Evolutionary conservation across 345 rosid species (phyloP).

Genomic region (Melaleuca quinquenervia): DNA sequence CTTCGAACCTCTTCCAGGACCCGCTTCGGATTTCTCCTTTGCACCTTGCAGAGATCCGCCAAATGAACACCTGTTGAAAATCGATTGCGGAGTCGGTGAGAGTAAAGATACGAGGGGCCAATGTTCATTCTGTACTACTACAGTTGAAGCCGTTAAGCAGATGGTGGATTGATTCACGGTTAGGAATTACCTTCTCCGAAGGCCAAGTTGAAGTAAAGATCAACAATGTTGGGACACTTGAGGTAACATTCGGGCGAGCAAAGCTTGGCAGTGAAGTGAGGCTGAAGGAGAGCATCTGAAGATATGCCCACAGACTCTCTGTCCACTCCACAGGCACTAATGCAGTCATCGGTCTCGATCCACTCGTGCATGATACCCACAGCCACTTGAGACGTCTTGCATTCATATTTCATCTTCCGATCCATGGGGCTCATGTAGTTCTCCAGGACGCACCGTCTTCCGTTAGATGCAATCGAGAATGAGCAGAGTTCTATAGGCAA

Average conservation of each 20-base stretch:
- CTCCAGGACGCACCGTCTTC: constrained; percentile 84
- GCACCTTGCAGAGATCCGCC: constrained; percentile 61
- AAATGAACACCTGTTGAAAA: constrained; percentile 58
- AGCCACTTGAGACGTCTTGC: constrained; percentile 75
- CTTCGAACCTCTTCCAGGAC: constrained; percentile 59
- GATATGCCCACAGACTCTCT: constrained; percentile 78
- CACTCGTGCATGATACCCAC: constrained; percentile 61
- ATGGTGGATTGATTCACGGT: neutral
- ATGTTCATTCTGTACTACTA: neutral
- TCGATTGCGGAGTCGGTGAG: neutral
- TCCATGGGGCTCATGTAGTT: constrained; percentile 11
- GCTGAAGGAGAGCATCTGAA: constrained; percentile 75
- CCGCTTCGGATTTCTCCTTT: constrained; percentile 52
- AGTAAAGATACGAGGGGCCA: neutral
- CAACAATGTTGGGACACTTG: constrained; percentile 78
- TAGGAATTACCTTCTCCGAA: constrained; percentile 73
- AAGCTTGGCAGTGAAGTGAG: constrained; percentile 60
- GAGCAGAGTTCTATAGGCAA: constrained; percentile 57
- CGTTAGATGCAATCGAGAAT: constrained; percentile 50
- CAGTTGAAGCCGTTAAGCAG: neutral
- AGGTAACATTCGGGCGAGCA: constrained; percentile 63
- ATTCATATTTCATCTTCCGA: constrained; percentile 39
- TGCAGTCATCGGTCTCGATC: constrained; percentile 69
- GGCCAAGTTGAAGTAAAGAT: constrained; percentile 88
- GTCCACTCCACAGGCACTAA: constrained; percentile 71